phyloP scores from a whole-genome alignment of 257 asterid genomes.

The Fraxinus americana region DNA sequence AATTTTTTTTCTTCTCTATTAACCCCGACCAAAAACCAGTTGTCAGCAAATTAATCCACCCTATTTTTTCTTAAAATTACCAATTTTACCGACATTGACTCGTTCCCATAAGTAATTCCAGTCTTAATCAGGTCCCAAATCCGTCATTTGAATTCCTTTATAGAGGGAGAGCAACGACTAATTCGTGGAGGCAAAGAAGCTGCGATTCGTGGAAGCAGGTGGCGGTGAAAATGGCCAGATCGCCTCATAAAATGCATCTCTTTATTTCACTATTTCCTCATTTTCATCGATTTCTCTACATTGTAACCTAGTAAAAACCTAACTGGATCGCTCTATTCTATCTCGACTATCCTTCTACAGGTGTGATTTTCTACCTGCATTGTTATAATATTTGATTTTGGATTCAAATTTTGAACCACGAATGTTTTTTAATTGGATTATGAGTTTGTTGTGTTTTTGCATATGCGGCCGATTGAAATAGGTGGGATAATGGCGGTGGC shows the following conservation, averaged over 20 bases:
- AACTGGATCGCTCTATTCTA: neutral
- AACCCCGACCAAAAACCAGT: neutral
- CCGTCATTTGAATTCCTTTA: conserved; percentile 25
- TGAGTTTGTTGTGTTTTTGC: conserved; percentile 27
- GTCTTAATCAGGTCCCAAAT: conserved; percentile 6
- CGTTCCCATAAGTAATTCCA: conserved; percentile 14
- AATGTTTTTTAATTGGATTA: conserved; percentile 6
- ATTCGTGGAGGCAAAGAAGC: conserved; percentile 55
- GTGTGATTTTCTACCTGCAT: conserved; percentile 39
- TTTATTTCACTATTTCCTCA: conserved; percentile 18
- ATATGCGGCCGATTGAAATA: conserved; percentile 24
- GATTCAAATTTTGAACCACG: conserved; percentile 13
- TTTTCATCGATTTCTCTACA: neutral
- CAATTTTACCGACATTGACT: neutral
- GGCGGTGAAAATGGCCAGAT: conserved; percentile 61
- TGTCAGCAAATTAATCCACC: neutral
- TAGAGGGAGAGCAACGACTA: conserved; percentile 24
- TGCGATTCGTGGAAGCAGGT: conserved; percentile 64
- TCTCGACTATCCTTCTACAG: conserved; percentile 24
- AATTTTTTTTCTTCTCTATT: neutral
- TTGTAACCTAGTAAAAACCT: conserved; percentile 34
- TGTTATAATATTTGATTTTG: conserved; percentile 5
- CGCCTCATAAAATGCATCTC: conserved; percentile 38
- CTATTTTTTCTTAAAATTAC: conserved; percentile 6
- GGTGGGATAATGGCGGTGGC: conserved; percentile 59